Evolutionary conservation across 1,284 basidiomycete genomes (phyloP), one percentile per base, ranked within the genome.

Genomic region (Cutaneotrichosporon sp.): DNA sequence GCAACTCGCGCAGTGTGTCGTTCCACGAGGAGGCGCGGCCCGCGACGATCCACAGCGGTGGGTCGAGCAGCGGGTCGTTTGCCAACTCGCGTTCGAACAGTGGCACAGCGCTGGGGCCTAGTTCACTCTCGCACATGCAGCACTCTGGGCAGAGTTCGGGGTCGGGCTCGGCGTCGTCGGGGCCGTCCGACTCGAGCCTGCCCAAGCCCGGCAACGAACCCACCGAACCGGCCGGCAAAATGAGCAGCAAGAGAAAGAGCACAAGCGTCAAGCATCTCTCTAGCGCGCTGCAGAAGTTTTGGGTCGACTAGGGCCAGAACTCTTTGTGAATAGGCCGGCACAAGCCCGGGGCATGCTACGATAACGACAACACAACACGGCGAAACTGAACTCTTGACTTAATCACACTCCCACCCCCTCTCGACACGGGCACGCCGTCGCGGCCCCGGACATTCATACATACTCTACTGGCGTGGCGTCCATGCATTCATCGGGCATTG

Each of bases 231-330:
- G 52, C 63, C n/a, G 49, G 22, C 34, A 61, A 59, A 14, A 49
- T 62, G 45, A 46, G 54, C 43, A 68, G 66, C 53, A 33, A 58
- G 49, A 70, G 67, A 59, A 62, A 56, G 38, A 61, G 63, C 36
- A 62, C 61, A 48, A 65, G 67, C 43, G 62, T 70, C 20, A 69
- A 66, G 54, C 65, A 70, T 44, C 38, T 73, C 3, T 62, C 67
- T 0, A 62, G 63, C 1, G 64, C 69, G 1, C 45, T 73, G 7
- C 66, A 68, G 2, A 66, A 65, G 49, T 71, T 73, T 54, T 73
- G 71, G 71, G 65, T 68, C 8, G 71, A 69, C n/a, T 72, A 62
- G 40, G 18, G 14, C 42, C n/a, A n/a, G n/a, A n/a, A n/a, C n/a
- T n/a, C n/a, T n/a, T n/a, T n/a, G n/a, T n/a, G n/a, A n/a, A n/a